Percentiles rank a stretch among this genome's conserved stretches.
phyloP scores from a whole-genome alignment of 257 asterid species.

The Ocimum tenuiflorum region DNA sequence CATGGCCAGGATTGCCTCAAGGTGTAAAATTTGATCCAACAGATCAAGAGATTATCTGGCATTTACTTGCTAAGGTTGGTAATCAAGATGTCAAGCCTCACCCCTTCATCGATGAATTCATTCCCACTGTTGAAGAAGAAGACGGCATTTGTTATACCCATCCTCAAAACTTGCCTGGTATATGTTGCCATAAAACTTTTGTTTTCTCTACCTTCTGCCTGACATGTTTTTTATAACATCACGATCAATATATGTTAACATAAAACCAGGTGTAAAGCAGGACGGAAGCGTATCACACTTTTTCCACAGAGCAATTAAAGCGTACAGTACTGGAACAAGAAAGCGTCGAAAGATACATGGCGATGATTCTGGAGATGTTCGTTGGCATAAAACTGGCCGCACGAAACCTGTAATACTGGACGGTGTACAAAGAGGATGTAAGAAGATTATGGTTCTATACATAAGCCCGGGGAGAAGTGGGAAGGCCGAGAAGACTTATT shows the following conservation, averaged over 20 bases:
- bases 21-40: slow-evolving; percentile 97
- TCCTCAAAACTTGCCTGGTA: slow-evolving; percentile 91
- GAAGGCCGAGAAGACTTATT: slow-evolving; percentile 81
- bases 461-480: slow-evolving; percentile 65
- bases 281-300: slow-evolving; percentile 89
- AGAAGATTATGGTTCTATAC: slow-evolving; percentile 92
- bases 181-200: neutral
- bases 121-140: slow-evolving; percentile 77
- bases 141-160: slow-evolving; percentile 95
- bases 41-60: slow-evolving; percentile 82
- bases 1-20: slow-evolving; percentile 95
- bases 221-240: neutral
- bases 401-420: slow-evolving; percentile 78
- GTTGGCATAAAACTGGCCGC: slow-evolving; percentile 97
- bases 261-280: slow-evolving; percentile 70
- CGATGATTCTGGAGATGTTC: slow-evolving; percentile 63
- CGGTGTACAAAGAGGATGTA: slow-evolving; percentile 86
- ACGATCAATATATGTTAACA: neutral
- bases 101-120: slow-evolving; percentile 75
- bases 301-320: slow-evolving; percentile 90
- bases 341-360: slow-evolving; percentile 87
- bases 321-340: slow-evolving; percentile 84
- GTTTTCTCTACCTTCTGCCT: neutral
- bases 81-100: slow-evolving; percentile 43
- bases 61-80: slow-evolving; percentile 71